These are phyloP conservation scores for Arthrinium phaeospermum DNA, from an alignment of 2,329 filamentous ascomycete species.

Conservation along the genomic window DNA sequence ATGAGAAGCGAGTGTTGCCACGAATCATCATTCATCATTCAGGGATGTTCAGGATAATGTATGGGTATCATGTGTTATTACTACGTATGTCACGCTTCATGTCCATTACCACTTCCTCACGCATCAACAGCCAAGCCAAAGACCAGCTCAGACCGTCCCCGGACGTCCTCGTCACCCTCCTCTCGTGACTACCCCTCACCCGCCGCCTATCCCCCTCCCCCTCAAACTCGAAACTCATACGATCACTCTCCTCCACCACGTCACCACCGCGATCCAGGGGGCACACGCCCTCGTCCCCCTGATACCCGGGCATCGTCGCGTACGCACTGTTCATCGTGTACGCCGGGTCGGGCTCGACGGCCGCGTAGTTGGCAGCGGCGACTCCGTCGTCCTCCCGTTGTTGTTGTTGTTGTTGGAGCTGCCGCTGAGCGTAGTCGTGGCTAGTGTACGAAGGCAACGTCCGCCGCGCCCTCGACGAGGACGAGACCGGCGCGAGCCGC, in stretches of 20 bases:
- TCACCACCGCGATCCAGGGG: too few relatives aligned
- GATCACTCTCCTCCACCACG: background rate
- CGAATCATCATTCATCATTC: background rate
- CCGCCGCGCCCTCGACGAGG: background rate
- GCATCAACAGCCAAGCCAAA: background rate
- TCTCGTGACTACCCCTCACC: background rate
- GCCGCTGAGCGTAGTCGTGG: background rate
- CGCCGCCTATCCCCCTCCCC: background rate
- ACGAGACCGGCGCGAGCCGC: background rate
- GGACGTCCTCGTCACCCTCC: background rate
- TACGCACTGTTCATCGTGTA: background rate
- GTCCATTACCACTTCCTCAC: too few relatives aligned
- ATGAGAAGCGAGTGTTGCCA: background rate
- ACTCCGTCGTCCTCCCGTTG: too few relatives aligned
- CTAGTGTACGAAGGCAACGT: background rate
- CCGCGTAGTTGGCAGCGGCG: background rate
- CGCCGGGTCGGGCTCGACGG: background rate
- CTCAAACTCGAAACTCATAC: background rate
- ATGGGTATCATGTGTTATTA: too few relatives aligned
- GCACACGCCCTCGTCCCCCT: too few relatives aligned
- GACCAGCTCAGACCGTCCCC: background rate
- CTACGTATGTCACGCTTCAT: too few relatives aligned
- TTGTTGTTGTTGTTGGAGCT: background rate
- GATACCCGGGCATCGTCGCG: background rate
- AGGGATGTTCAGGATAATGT: too few relatives aligned